A percentile compares a stretch with the other conserved stretches of the same genome.
Conservation (phyloP, 1,284 basidiomycete species). For the Anthracocystis panici-leucophaei region DNA sequence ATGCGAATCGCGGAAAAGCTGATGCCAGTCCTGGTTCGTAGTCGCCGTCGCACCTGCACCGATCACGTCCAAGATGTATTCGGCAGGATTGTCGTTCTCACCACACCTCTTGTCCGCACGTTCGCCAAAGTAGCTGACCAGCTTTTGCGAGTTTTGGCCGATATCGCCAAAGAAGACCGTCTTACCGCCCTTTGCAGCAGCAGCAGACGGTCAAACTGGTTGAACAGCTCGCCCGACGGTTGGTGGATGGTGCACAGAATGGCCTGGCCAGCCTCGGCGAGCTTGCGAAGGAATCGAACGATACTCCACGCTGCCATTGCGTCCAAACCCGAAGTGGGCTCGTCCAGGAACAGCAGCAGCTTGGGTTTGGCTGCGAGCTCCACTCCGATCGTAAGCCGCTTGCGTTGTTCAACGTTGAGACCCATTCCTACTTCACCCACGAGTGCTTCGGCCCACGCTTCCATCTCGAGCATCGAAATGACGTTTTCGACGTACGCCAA, state of each 20-base stretch:
- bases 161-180: conserved; percentile 77
- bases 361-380: conserved; percentile 62
- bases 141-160: conserved; percentile 74
- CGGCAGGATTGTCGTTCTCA: conserved; percentile 57
- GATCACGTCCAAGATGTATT: conserved; percentile 66
- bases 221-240: conserved; percentile 65
- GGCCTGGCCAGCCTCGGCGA: conserved; percentile 66
- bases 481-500: conserved; percentile 59
- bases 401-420: conserved; percentile 62
- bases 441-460: conserved; percentile 57
- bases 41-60: conserved; percentile 62
- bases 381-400: conserved; percentile 62
- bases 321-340: conserved; percentile 64
- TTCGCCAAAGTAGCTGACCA: conserved; percentile 79
- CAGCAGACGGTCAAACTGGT: conserved; percentile 59
- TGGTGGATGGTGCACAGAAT: conserved; percentile 71
- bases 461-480: conserved; percentile 60
- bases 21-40: conserved; percentile 62
- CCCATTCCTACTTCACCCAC: conserved; percentile 56
- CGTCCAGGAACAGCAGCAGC: conserved; percentile 65
- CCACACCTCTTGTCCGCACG: conserved; percentile 74
- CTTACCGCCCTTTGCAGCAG: conserved; percentile 60
- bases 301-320: conserved; percentile 59
- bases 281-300: conserved; percentile 67
- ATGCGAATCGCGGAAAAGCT: conserved; percentile 53